These are phyloP conservation scores for Aspergillus tamarii DNA, from an alignment of 2,329 filamentous ascomycete species.

Conservation along the genomic window DNA sequence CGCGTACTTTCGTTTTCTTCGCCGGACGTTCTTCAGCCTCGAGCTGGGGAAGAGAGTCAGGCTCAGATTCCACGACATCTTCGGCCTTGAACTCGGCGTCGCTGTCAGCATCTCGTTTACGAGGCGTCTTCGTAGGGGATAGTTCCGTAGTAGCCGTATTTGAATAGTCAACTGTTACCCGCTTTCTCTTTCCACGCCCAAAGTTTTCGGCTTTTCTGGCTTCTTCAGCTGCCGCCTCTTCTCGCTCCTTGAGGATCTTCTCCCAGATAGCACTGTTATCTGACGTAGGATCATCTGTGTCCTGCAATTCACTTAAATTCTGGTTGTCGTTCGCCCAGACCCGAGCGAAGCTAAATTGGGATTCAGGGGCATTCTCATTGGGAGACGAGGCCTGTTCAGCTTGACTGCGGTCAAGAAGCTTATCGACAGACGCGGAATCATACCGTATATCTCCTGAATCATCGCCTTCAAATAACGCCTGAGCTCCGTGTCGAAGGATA, in stretches of 20 bases:
- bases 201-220: constrained; percentile 74
- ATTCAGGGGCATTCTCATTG: constrained; percentile 69
- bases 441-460: constrained; percentile 74
- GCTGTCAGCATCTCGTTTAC: constrained; percentile 24
- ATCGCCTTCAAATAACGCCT: constrained; percentile 80
- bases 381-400: constrained; percentile 71
- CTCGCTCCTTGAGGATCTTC: constrained; percentile 80
- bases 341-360: constrained; percentile 84
- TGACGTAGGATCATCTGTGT: constrained; percentile 55
- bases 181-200: constrained; percentile 79
- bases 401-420: constrained; percentile 82
- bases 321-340: constrained; percentile 87
- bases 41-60: constrained; percentile 24
- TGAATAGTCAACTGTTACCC: constrained; percentile 53
- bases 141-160: constrained; percentile 20
- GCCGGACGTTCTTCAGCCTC: constrained; percentile 30
- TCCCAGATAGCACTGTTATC: constrained; percentile 78
- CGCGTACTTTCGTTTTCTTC: constrained; percentile 32
- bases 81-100: constrained; percentile 38
- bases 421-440: constrained; percentile 80
- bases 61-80: constrained; percentile 32
- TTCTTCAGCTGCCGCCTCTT: constrained; percentile 74
- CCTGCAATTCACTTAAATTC: constrained; percentile 65
- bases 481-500: constrained; percentile 84
- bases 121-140: constrained; percentile 28